Evolutionary conservation across 1,284 basidiomycete species (phyloP), one percentile per base, ranked within the genome.

Genomic region (Anthracocystis panici-leucophaei): DNA sequence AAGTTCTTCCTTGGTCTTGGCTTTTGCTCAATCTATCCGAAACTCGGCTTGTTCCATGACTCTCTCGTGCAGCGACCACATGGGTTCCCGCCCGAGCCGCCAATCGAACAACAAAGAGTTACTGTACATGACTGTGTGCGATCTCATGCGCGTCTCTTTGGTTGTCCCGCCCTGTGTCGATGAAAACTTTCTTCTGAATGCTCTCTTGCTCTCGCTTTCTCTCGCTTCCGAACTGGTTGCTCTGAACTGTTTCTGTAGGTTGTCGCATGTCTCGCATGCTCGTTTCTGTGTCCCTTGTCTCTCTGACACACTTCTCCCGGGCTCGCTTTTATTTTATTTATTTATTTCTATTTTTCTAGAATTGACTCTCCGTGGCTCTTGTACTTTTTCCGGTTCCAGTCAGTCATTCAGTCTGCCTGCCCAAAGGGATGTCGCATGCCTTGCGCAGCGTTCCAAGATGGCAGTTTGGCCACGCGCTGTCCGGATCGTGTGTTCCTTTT

Each of bases 41-140:
- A 41, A 66, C 49, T 31, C 41, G 56, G 53, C 64, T 29, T 25
- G 57, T 56, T 66, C 64, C 53, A 55, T 66, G 57, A 60, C 51
- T 51, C 44, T 60, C 42, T 56, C 40, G 41, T 60, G 57, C 52
- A 59, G 51, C 57, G 25, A 23, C 52, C 64, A 57, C 38, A 59
- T 65, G 64, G 52, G 45, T 20, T 49, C 11, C 46, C 16, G 46
- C 46, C 18, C 27, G 27, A 48, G 46, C 46, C 46, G 25, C 46
- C 42, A 10, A 8, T 48, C 23, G 12, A 27, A 33, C 31, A 33
- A 33, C 31, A 12, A 12, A 8, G 42, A 6, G 38, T 48, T 25
- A 23, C 12, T 25, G n/a, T n/a, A n/a, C n/a, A n/a, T n/a, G n/a
- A n/a, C n/a, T 45, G 8, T 45, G 21, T 3, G 9, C 42, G 21